phyloP scores from a whole-genome alignment of 1,284 basidiomycete species.

The Melampsora abietis-canadensis region DNA sequence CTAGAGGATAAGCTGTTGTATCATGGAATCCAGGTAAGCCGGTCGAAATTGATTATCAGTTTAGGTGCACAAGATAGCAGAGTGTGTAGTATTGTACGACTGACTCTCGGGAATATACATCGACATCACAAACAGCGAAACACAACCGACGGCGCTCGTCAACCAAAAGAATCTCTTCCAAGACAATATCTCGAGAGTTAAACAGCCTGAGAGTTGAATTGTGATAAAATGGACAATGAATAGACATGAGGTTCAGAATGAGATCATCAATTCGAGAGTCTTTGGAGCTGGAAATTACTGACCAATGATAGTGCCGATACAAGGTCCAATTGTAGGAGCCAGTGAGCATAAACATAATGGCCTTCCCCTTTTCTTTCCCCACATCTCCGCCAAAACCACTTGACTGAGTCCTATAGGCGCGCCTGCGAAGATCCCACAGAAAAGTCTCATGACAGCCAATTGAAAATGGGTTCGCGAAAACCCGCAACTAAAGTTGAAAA shows the following conservation, averaged over 20 bases:
- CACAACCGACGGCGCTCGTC: conserved; percentile 14
- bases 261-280: not conserved
- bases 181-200: not conserved
- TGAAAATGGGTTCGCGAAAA: conserved; percentile 20
- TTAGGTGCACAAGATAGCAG: too few species aligned
- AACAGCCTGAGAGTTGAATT: conserved; percentile 11
- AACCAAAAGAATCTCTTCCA: conserved; percentile 31
- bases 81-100: not conserved
- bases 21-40: too few species aligned
- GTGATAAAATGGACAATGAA: not conserved
- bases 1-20: too few species aligned
- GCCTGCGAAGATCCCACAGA: conserved; percentile 12
- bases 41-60: too few species aligned
- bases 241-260: not conserved
- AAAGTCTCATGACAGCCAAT: conserved; percentile 6
- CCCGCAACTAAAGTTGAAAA: conserved; percentile 14
- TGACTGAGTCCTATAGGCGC: conserved; percentile 16
- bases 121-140: conserved; percentile 7
- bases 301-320: conserved; percentile 22
- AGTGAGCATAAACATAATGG: conserved; percentile 12
- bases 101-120: conserved; percentile 33
- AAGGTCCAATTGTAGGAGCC: conserved; percentile 9
- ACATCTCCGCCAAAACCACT: conserved; percentile 23
- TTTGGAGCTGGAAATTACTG: not conserved
- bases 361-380: conserved; percentile 21